Evolutionary conservation across 1,284 basidiomycete species (phyloP).

Genomic region (Vanrija pseudolonga): DNA sequence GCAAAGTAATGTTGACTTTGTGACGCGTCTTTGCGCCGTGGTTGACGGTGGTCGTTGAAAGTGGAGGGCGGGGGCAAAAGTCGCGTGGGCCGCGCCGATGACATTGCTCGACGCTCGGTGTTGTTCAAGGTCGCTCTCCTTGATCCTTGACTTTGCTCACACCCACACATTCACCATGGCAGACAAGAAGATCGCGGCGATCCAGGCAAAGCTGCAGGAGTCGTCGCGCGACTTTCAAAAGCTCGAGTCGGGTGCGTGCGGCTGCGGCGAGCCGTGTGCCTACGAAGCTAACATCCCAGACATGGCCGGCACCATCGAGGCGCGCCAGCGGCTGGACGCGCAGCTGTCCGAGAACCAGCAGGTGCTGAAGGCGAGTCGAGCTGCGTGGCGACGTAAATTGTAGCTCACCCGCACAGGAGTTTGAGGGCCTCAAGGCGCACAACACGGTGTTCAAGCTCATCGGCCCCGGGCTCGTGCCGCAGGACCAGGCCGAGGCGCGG

Average conservation of each 20-base stretch:
- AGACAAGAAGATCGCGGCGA: constrained; percentile 26
- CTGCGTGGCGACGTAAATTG: not conserved
- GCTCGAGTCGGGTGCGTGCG: constrained; percentile 57
- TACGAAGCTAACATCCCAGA: constrained; percentile 52
- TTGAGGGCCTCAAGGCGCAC: constrained; percentile 66
- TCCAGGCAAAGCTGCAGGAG: constrained; percentile 56
- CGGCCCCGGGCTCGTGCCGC: constrained; percentile 84
- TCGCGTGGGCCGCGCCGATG: not conserved
- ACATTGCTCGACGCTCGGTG: no score
- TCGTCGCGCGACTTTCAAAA: constrained; percentile 72
- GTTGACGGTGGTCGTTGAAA: not conserved
- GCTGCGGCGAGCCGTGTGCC: not conserved
- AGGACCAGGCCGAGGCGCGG: constrained; percentile 84
- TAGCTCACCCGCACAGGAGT: constrained; percentile 62
- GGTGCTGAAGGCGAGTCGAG: constrained; percentile 70
- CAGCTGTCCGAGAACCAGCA: constrained; percentile 88
- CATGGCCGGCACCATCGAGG: constrained; percentile 67
- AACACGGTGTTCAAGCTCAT: constrained; percentile 89
- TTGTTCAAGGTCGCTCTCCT: no score
- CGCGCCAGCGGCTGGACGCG: constrained; percentile 75
- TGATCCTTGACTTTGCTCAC: not conserved
- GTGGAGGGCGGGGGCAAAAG: constrained; percentile 12
- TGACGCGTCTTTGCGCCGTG: not conserved
- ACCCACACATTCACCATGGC: constrained; percentile 22
- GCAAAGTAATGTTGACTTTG: not conserved